A percentile compares a stretch with the other conserved stretches of the same genome.
Evolutionary conservation across 2,329 filamentous ascomycete genomes (phyloP).

Genomic region (Pyrenophora teres): DNA sequence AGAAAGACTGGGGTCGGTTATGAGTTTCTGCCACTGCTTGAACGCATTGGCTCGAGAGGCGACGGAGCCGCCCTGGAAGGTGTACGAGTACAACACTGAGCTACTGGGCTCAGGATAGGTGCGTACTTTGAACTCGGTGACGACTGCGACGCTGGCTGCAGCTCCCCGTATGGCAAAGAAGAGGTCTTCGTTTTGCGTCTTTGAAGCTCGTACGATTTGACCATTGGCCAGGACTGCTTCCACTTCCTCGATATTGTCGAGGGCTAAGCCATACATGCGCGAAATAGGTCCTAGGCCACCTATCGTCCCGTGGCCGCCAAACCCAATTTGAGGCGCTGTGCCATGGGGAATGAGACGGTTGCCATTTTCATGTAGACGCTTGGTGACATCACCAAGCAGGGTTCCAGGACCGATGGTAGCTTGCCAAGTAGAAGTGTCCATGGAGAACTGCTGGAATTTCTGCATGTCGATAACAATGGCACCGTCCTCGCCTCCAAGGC

Average conservation of each 20-base stretch:
- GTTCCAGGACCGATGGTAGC: conserved; percentile 58
- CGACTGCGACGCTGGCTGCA: conserved; percentile 50
- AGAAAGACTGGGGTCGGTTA: conserved; percentile 36
- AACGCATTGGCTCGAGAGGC: conserved; percentile 35
- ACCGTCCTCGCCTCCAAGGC: conserved; percentile 54
- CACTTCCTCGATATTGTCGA: conserved; percentile 44
- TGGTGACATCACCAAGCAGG: conserved; percentile 50
- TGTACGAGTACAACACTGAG: conserved; percentile 43
- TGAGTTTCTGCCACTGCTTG: conserved; percentile 45
- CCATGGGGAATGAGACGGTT: conserved; percentile 56
- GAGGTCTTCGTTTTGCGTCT: conserved; percentile 45
- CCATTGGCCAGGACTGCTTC: conserved; percentile 50
- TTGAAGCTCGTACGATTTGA: conserved; percentile 46
- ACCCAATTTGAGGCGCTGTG: conserved; percentile 44
- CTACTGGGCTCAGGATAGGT: conserved; percentile 42
- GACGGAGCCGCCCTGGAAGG: conserved; percentile 30
- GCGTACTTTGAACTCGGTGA: conserved; percentile 48
- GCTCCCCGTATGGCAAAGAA: conserved; percentile 52
- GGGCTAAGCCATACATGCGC: conserved; percentile 40
- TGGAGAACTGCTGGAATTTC: conserved; percentile 53
- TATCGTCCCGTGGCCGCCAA: conserved; percentile 46
- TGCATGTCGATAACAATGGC: conserved; percentile 57
- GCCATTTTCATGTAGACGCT: conserved; percentile 42
- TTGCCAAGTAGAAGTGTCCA: conserved; percentile 51
- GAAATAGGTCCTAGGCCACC: conserved; percentile 43